Conservation (phyloP, 2,329 filamentous ascomycete genomes). For the Colletotrichum viniferum region DNA sequence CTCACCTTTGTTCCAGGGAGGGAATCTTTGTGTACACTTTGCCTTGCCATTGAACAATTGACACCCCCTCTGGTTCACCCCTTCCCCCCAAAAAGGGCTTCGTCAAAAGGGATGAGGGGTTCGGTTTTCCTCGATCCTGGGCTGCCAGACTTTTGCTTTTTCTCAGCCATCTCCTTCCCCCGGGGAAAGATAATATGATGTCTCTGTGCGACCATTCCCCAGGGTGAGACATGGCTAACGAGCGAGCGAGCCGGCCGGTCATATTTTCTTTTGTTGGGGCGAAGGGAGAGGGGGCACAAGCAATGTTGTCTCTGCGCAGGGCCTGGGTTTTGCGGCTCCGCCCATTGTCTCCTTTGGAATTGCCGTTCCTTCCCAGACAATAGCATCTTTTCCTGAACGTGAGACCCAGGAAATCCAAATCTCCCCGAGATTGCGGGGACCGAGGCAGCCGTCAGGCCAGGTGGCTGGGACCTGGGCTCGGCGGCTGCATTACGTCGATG, state of each 20-base stretch:
- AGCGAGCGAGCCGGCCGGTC: background rate
- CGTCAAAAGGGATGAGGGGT: background rate
- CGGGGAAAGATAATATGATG: background rate
- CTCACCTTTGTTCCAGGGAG: conserved; percentile 7
- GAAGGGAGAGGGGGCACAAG: background rate
- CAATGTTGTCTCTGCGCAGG: background rate
- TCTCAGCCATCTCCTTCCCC: background rate
- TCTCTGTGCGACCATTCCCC: background rate
- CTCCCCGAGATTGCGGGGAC: background rate
- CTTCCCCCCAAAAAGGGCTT: background rate
- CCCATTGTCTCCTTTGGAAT: background rate
- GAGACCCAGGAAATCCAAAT: background rate
- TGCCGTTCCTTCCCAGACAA: background rate
- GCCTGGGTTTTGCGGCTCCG: background rate
- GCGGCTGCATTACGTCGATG: background rate
- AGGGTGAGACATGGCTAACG: background rate
- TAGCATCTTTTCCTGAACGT: background rate
- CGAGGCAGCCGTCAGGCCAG: background rate
- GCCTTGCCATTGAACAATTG: background rate
- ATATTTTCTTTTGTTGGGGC: background rate
- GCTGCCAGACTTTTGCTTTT: background rate
- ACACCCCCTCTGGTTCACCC: background rate
- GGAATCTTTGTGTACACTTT: background rate
- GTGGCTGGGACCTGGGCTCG: background rate
- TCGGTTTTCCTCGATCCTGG: background rate